A percentile compares a stretch with the other conserved stretches of the same genome.
Conservation (phyloP, 306 rosid genomes). For the Psophocarpus tetragonolobus region DNA sequence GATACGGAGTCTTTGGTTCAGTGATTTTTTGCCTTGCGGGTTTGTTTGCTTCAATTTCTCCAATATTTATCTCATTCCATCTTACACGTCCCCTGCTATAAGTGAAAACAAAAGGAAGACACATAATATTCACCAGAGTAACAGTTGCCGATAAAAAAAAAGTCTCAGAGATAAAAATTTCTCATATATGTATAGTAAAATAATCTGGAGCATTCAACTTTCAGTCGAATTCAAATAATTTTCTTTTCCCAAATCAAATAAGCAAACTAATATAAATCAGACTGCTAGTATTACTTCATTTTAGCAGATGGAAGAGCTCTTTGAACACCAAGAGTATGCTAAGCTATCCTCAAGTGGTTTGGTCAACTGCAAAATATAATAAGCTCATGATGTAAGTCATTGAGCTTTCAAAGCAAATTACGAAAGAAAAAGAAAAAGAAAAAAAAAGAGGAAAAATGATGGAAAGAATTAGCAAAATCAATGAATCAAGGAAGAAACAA, state of each 20-base stretch:
- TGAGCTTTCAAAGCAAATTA: conserved; percentile 19
- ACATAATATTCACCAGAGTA: too few species aligned
- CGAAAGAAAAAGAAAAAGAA: neutral
- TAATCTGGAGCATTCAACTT: neutral
- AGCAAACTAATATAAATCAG: conserved; percentile 7
- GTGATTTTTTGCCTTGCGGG: conserved; percentile 59
- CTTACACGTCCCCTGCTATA: conserved; percentile 50
- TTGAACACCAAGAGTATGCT: conserved; percentile 30
- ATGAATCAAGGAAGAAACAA: conserved; percentile 18
- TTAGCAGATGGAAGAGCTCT: conserved; percentile 42
- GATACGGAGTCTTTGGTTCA: conserved; percentile 65
- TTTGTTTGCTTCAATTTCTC: conserved; percentile 50
- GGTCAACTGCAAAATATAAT: conserved; percentile 42
- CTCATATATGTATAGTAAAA: neutral
- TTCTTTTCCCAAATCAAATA: conserved; percentile 1
- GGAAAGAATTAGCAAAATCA: conserved; percentile 5
- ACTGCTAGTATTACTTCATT: conserved; percentile 62
- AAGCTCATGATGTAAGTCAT: conserved; percentile 25
- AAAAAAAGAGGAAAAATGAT: neutral
- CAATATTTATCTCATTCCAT: conserved; percentile 58
- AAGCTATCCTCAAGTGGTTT: conserved; percentile 37
- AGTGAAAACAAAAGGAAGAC: conserved; percentile 24
- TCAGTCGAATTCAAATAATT: neutral
- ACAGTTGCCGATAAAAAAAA: too few species aligned
- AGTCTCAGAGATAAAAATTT: conserved; percentile 6